phyloP scores from a whole-genome alignment of 2,329 filamentous ascomycete genomes.

The Phaeosphaeria sp. region DNA sequence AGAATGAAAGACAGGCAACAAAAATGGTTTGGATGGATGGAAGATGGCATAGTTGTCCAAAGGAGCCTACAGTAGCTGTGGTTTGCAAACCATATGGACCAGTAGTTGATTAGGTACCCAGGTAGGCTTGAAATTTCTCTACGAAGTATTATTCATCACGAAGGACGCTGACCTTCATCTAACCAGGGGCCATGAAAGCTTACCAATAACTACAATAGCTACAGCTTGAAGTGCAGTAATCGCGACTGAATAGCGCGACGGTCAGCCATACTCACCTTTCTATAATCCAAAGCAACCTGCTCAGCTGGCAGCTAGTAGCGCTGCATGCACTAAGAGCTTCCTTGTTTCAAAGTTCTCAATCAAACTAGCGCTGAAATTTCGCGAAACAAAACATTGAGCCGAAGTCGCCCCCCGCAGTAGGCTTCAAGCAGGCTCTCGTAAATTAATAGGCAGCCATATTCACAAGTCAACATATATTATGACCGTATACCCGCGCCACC shows the following conservation, averaged over 20 bases:
- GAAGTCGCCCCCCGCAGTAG: neutral
- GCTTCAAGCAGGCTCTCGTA: neutral
- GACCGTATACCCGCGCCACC: neutral
- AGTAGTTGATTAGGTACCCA: neutral
- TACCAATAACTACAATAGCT: no score
- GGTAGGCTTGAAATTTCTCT: neutral
- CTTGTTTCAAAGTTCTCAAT: neutral
- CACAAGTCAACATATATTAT: neutral
- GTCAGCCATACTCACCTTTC: neutral
- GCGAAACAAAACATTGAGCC: neutral
- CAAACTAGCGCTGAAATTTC: neutral
- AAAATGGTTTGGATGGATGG: neutral
- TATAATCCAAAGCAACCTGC: neutral
- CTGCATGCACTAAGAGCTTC: no score
- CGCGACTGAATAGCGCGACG: no score
- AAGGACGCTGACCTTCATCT: no score
- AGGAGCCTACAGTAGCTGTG: neutral
- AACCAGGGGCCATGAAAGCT: no score
- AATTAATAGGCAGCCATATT: neutral
- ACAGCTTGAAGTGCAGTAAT: no score
- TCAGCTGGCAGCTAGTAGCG: no score
- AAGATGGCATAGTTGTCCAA: neutral
- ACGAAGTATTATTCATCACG: no score
- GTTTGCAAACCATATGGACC: neutral
- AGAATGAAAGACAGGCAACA: neutral